A percentile compares a stretch with the other conserved stretches of the same genome.
Conservation (phyloP, 169 alveolate genomes). For the Babesia sp. region DNA sequence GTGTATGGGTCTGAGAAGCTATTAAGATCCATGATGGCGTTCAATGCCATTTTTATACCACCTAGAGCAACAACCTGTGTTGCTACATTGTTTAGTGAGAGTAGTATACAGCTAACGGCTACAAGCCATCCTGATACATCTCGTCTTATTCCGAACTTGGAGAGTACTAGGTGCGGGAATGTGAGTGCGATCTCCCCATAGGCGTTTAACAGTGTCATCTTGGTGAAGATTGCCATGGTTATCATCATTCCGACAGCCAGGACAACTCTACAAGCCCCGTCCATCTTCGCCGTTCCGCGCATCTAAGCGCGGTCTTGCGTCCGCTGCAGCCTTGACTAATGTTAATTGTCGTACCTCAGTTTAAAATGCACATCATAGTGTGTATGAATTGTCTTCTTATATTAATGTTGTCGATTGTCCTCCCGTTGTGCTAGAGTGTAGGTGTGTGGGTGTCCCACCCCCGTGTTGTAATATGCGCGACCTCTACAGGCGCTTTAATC, state of each 20-base stretch:
- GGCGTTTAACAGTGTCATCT: background rate
- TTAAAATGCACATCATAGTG: too few relatives aligned
- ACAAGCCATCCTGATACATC: conserved; percentile 4
- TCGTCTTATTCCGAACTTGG: background rate
- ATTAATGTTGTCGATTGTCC: too few relatives aligned
- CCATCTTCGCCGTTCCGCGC: conserved; percentile 1
- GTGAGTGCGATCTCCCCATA: background rate
- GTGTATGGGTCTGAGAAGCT: background rate
- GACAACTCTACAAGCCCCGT: background rate
- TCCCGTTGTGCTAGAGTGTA: background rate
- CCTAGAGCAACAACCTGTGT: background rate
- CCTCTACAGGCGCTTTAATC: background rate
- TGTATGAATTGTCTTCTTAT: too few relatives aligned
- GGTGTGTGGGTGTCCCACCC: conserved; percentile 34
- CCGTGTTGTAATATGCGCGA: background rate
- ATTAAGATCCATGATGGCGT: background rate
- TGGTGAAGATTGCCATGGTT: conserved; percentile 23
- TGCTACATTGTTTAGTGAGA: background rate
- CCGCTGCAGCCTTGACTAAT: background rate
- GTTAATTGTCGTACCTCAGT: background rate
- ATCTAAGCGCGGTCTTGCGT: background rate
- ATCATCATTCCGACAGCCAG: conserved; percentile 16
- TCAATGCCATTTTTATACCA: background rate
- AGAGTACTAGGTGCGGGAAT: conserved; percentile 8
- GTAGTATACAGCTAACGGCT: background rate